Conservation (phyloP, 1,139 yeast genomes). For the Saccharomycopsis hybrid region DNA sequence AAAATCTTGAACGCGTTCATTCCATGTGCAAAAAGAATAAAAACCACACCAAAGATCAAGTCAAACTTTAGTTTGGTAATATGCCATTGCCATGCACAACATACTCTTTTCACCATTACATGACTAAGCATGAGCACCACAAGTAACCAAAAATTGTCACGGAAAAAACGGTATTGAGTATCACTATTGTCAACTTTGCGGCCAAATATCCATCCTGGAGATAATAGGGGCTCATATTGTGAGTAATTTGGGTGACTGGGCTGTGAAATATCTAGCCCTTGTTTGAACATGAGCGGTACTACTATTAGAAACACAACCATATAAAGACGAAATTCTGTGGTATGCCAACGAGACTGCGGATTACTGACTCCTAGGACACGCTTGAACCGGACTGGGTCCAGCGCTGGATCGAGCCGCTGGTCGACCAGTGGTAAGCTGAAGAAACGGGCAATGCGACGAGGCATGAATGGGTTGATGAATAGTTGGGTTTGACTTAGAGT, state of each 20-base stretch:
- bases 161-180: constrained; percentile 77
- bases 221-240: constrained; percentile 51
- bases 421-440: constrained; percentile 77
- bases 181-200: constrained; percentile 87
- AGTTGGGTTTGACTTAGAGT: too few species aligned
- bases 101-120: constrained; percentile 38
- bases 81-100: constrained; percentile 17
- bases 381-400: constrained; percentile 33
- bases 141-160: constrained; percentile 68
- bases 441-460: constrained; percentile 27
- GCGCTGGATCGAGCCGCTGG: constrained; percentile 56
- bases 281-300: constrained; percentile 76
- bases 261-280: constrained; percentile 77
- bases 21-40: constrained; percentile 77
- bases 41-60: constrained; percentile 60
- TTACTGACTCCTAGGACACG: constrained; percentile 5
- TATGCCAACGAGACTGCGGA: constrained; percentile 54
- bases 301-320: constrained; percentile 53
- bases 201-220: constrained; percentile 72
- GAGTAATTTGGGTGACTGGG: constrained; percentile 74
- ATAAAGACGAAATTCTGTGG: constrained; percentile 68
- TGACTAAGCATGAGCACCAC: constrained; percentile 51
- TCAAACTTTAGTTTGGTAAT: constrained; percentile 46
- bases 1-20: constrained; percentile 57
- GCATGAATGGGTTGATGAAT: too few species aligned